Evolutionary conservation across 164 flowering plant genomes (phyloP), one percentile per base, ranked within the genome.

Genomic region (Houttuynia cordata): DNA sequence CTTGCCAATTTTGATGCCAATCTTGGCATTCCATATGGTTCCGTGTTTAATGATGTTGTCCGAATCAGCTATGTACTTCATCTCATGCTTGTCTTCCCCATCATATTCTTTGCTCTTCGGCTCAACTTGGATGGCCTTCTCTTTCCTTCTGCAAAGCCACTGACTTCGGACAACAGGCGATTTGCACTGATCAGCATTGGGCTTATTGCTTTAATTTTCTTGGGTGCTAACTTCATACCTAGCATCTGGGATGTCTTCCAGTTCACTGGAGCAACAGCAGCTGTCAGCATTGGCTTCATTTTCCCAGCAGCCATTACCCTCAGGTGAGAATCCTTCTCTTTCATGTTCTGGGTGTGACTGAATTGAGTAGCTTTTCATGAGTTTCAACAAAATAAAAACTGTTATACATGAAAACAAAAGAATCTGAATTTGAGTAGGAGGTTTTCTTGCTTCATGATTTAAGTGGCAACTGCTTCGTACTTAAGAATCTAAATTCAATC

Each of bases 241-340:
- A 92, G 96, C 83, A 89, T 92, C 39, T 92, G 98, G 98, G 98
- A 85, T 73, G 98, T 93, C 67, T 92, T 92, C 74, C 98, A 89
- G 64, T 92, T 92, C 70, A 89, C 95, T 20, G 98, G 96, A 24
- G 96, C 98, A 23, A 92, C 98, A 39, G 95, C 96, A 60, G 95
- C 96, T 39, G 98, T 92, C 56, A 84, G 93, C 77, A 68, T 92
- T 58, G 96, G 98, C 0, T 92, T 87, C 80, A 89, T 92, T 53
- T 89, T 92, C 68, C 98, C 98, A 52, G 91, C 96, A 60, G 76
- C 88, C 57, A 67, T 92, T n/a, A 74, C 89, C 52, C 83, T 92
- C 3, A 81, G 81, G 98, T 91, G 62, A 73, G 85, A 58, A 3
- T 14, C 49, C 17, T n/a, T 42, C 49, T 42, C 49, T 30, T 30